These are phyloP conservation scores for Microdochium trichocladiopsis DNA, from an alignment of 2,329 filamentous ascomycete genomes.

Conservation along the genomic window DNA sequence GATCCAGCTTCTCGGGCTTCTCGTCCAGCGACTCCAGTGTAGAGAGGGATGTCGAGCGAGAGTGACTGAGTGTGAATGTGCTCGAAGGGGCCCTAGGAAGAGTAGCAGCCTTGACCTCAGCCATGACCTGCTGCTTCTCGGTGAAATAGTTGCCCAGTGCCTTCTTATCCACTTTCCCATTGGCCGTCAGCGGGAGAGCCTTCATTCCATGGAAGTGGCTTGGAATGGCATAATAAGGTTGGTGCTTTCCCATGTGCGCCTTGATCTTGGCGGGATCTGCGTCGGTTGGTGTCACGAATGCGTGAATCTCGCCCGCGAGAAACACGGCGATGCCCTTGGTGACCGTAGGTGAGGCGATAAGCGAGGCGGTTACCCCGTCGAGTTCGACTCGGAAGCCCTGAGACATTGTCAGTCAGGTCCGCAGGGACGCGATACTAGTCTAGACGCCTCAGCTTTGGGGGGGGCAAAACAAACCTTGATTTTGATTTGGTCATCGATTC, in stretches of 20 bases:
- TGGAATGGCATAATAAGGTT: conserved; percentile 51
- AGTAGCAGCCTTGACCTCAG: neutral
- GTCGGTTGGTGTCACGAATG: conserved; percentile 22
- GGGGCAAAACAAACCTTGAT: conserved; percentile 35
- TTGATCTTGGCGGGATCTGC: conserved; percentile 24
- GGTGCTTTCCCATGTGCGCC: conserved; percentile 29
- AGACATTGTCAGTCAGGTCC: conserved; percentile 1
- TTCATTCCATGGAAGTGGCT: conserved; percentile 32
- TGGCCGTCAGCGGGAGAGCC: conserved; percentile 40
- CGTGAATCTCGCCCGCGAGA: conserved; percentile 40
- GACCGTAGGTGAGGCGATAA: conserved; percentile 37
- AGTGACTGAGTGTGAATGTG: conserved; percentile 3
- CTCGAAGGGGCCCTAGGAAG: conserved; percentile 13
- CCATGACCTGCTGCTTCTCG: neutral
- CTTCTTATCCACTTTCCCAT: conserved; percentile 50
- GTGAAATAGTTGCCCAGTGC: conserved; percentile 19
- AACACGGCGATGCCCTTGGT: conserved; percentile 39
- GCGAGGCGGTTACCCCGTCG: conserved; percentile 45
- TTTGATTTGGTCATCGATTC: conserved; percentile 56
- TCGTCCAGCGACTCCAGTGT: conserved; percentile 2
- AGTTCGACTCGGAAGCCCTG: conserved; percentile 54
- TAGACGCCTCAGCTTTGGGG: no score
- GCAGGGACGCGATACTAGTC: neutral
- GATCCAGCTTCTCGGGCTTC: conserved; percentile 2
- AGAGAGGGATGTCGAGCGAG: conserved; percentile 3